These are phyloP conservation scores for Cyclocybe aegerita DNA, from an alignment of 768 basidiomycete genomes.

Conservation along the genomic window DNA sequence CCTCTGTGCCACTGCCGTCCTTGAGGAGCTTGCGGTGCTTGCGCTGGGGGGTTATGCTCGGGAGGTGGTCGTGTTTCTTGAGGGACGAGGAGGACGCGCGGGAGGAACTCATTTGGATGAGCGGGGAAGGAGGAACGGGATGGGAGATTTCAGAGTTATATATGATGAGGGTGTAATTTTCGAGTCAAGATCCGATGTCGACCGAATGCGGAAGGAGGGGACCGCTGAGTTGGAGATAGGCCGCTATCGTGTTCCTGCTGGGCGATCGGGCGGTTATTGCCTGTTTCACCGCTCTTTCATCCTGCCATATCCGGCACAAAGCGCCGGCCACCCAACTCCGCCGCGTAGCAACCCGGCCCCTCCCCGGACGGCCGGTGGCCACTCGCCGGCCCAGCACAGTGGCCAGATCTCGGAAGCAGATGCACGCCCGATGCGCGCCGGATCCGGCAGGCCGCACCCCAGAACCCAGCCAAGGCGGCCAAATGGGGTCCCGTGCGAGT, in stretches of 20 bases:
- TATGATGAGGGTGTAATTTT: constrained; percentile 15
- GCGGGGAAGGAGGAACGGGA: constrained; percentile 15
- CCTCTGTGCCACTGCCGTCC: constrained; percentile 72
- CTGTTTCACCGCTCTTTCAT: constrained; percentile 27
- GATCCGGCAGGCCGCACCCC: constrained; percentile 14
- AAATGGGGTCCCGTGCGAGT: constrained; percentile 14
- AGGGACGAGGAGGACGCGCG: constrained; percentile 25
- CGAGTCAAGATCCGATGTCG: constrained; percentile 48
- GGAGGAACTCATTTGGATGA: constrained; percentile 8
- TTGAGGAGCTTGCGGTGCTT: constrained; percentile 86
- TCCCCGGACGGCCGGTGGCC: constrained; percentile 3
- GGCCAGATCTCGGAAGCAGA: constrained; percentile 14
- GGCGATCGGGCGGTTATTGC: constrained; percentile 17
- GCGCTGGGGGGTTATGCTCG: constrained; percentile 68
- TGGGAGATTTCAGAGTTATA: constrained; percentile 22
- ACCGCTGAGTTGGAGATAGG: constrained; percentile 49
- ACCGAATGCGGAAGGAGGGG: constrained; percentile 46
- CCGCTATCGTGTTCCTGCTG: constrained; percentile 21
- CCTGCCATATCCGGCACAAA: constrained; percentile 28
- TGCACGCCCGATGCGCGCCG: constrained; percentile 9
- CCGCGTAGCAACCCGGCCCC: background rate
- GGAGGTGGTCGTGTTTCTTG: constrained; percentile 30
- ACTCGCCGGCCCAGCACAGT: constrained; percentile 1
- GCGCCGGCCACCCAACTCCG: constrained; percentile 3
- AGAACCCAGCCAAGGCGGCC: constrained; percentile 11